Evolutionary conservation across 768 basidiomycete genomes (phyloP), one percentile per base, ranked within the genome.

Genomic region (Butyriboletus loyo): DNA sequence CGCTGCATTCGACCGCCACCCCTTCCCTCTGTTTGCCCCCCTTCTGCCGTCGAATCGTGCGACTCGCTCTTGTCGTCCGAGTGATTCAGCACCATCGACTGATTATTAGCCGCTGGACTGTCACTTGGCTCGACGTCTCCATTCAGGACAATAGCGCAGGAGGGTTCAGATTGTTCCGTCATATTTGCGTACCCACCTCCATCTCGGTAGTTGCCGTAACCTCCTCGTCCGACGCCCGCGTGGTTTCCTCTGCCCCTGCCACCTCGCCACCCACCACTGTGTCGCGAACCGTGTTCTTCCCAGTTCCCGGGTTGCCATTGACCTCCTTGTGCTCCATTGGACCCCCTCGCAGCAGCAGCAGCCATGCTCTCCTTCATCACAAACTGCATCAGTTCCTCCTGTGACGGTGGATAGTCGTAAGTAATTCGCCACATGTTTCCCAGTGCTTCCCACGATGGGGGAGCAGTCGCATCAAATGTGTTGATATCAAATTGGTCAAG

Each of bases 391-490:
- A 92, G 78, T 62, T 91, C 79, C 61, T 89, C 85, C 61, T 85
- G 84, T 51, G 86, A 78, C 27, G 90, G 90, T 58, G 74, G 44
- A 61, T 80, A 77, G 37, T 88, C 86, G 68, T 87, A 71, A 47
- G 87, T 85, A 50, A 76, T 75, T 65, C 77, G 71, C 88, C 87
- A 92, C 76, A 89, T 83, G 65, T 82, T 82, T 66, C 86, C 87
- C 53, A 94, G 80, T 51, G 81, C 78, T 74, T 86, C 83, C 92
- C 92, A 94, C 67, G 87, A 85, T 47, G 80, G 69, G 49, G 91
- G 80, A 39, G 79, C 76, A 27, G 85, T 84, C 49, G 82, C 83
- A 75, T 92, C 80, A 79, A 93, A 93, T 42, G 79, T 77, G 56
- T 78, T 64, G 60, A 82, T 73, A 73, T 90, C 80, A 78, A 92